Evolutionary conservation across 805 yeast species (phyloP).

Genomic region (Myxozyma mucilagina): DNA sequence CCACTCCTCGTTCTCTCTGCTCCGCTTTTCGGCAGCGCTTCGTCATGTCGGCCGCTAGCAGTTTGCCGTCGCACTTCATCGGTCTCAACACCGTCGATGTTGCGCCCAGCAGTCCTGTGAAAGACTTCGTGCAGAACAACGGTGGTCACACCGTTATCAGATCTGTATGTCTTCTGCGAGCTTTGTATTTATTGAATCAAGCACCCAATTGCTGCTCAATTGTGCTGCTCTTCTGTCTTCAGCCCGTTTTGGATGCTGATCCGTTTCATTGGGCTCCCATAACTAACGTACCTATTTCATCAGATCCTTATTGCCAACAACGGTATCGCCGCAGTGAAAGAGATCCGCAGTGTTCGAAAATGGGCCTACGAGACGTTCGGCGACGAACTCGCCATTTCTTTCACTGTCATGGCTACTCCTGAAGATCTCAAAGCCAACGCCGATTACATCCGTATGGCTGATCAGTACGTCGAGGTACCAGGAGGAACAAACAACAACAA

Average conservation of each 20-base stretch:
- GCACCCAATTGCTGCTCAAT: neutral
- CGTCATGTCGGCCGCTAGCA: constrained; percentile 14
- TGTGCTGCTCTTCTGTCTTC: neutral
- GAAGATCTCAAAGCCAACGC: constrained; percentile 97
- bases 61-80: constrained; percentile 61
- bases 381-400: constrained; percentile 87
- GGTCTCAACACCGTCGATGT: constrained; percentile 77
- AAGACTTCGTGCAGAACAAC: constrained; percentile 78
- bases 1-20: neutral
- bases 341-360: constrained; percentile 93
- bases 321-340: constrained; percentile 99
- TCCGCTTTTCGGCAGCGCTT: constrained; percentile 3
- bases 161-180: constrained; percentile 42
- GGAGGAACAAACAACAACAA: constrained; percentile 99
- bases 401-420: constrained; percentile 99
- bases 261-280: neutral
- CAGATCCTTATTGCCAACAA: constrained; percentile 89
- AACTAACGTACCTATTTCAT: neutral
- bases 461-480: constrained; percentile 96
- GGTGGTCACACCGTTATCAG: constrained; percentile 95
- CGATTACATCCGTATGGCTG: constrained; percentile 98
- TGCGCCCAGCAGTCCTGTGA: constrained; percentile 71
- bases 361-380: constrained; percentile 99
- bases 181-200: neutral
- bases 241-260: neutral